Conservation (phyloP, 352 stramenopile species). For the Saprolegnia parasitica region DNA sequence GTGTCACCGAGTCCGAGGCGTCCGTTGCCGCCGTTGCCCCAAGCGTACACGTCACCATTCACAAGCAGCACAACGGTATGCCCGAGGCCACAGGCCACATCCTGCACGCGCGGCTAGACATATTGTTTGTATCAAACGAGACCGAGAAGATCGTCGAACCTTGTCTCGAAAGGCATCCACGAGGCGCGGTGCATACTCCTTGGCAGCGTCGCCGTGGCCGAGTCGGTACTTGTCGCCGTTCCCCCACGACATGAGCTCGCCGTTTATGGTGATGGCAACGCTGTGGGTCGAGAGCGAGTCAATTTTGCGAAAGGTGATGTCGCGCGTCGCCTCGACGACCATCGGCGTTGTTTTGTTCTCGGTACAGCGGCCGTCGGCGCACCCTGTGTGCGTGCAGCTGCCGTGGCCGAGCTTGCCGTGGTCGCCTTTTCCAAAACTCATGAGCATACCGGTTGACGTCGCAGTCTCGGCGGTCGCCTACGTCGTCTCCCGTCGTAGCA, state of each 20-base stretch:
- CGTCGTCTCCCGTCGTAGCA: slow-evolving; percentile 12
- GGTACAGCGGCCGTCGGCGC: slow-evolving; percentile 69
- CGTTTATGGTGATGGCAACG: slow-evolving; percentile 58
- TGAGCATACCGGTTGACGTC: slow-evolving; percentile 41
- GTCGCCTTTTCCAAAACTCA: slow-evolving; percentile 82
- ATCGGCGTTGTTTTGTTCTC: slow-evolving; percentile 76
- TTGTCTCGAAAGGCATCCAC: slow-evolving; percentile 61
- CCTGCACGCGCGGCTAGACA: slow-evolving; percentile 24
- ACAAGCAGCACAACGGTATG: slow-evolving; percentile 33
- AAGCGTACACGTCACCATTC: slow-evolving; percentile 66
- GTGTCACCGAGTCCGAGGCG: slow-evolving; percentile 74
- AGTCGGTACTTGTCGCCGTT: slow-evolving; percentile 82
- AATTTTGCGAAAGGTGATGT: slow-evolving; percentile 56
- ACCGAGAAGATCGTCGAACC: slow-evolving; percentile 32
- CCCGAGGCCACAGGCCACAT: slow-evolving; percentile 40
- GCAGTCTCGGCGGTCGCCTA: slow-evolving; percentile 33
- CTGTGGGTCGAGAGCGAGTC: slow-evolving; percentile 81
- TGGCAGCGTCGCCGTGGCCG: slow-evolving; percentile 61
- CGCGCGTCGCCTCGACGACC: slow-evolving; percentile 49
- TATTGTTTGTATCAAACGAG: not conserved
- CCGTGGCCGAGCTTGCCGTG: slow-evolving; percentile 80
- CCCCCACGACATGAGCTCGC: slow-evolving; percentile 70
- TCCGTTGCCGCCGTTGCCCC: slow-evolving; percentile 84
- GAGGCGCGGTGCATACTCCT: slow-evolving; percentile 60
- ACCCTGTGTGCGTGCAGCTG: slow-evolving; percentile 56